These are phyloP conservation scores for Triglochin maritima DNA, from an alignment of 106 monocot species.

Conservation along the genomic window DNA sequence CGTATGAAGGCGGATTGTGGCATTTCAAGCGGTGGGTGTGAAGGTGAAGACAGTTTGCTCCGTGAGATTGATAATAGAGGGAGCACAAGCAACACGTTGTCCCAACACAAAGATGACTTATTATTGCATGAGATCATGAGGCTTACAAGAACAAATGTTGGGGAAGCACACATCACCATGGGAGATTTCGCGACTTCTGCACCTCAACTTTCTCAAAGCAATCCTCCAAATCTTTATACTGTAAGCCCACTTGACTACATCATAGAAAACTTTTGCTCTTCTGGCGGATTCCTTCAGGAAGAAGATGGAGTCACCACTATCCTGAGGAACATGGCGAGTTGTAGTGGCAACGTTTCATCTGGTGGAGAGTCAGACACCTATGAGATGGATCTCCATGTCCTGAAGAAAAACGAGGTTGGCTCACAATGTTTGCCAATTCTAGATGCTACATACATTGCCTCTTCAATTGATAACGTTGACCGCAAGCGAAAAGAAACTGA, in stretches of 20 bases:
- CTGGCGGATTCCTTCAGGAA: neutral
- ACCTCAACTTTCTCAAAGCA: neutral
- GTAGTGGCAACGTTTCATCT: constrained; percentile 1
- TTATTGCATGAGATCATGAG: neutral
- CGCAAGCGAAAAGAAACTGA: constrained; percentile 1
- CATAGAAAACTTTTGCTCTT: neutral
- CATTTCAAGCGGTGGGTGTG: neutral
- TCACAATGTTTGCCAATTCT: neutral
- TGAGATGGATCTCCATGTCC: neutral
- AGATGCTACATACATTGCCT: neutral
- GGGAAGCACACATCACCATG: neutral
- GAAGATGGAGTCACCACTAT: constrained; percentile 1
- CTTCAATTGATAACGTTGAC: too few relatives aligned
- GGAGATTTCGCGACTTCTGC: neutral
- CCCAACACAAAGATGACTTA: neutral
- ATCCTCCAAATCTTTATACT: neutral
- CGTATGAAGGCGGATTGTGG: neutral
- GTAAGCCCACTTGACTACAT: neutral
- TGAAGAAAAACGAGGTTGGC: neutral
- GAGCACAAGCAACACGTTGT: neutral
- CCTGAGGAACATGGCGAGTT: neutral
- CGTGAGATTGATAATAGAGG: neutral
- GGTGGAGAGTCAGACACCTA: constrained; percentile 9
- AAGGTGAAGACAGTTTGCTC: neutral
- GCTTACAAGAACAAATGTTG: neutral